Conservation (phyloP, 768 basidiomycete species). For the Amanita phalloides region DNA sequence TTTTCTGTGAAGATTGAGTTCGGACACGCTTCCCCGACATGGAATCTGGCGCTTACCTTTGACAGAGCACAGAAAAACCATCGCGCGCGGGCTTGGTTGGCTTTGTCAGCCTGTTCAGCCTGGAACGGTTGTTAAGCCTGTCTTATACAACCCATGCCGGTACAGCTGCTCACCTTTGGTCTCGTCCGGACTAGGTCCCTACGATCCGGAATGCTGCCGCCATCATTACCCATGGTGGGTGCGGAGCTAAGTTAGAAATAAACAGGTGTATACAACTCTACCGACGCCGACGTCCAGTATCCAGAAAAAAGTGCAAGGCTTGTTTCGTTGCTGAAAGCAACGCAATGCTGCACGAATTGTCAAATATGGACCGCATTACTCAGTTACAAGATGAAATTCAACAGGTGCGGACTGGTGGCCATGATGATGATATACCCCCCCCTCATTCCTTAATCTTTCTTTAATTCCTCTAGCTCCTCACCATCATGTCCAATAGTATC, state of each 20-base stretch:
- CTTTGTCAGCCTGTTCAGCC: constrained; percentile 84
- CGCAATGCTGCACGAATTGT: constrained; percentile 87
- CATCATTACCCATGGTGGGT: constrained; percentile 71
- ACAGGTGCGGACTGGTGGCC: constrained; percentile 34
- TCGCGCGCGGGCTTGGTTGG: constrained; percentile 75
- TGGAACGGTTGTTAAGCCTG: constrained; percentile 13
- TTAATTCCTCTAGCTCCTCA: constrained; percentile 49
- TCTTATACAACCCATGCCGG: not conserved
- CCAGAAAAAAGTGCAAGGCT: no score
- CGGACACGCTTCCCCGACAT: no score
- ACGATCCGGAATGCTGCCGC: constrained; percentile 80
- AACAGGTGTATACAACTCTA: constrained; percentile 1
- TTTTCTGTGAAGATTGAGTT: constrained; percentile 36
- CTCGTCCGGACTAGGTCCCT: constrained; percentile 67
- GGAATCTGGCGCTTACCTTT: constrained; percentile 45
- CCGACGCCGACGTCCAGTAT: no score
- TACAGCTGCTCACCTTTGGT: constrained; percentile 43
- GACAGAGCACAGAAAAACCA: constrained; percentile 96
- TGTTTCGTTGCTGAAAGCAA: constrained; percentile 23
- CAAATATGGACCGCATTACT: constrained; percentile 93
- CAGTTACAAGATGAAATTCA: constrained; percentile 94
- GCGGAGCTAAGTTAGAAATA: constrained; percentile 10
- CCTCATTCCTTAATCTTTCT: not conserved
- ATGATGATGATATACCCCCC: not conserved
- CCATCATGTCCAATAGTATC: constrained; percentile 79